A percentile compares a stretch with the other conserved stretches of the same genome.
Conservation (phyloP, 208 protist species). For the Borovskyia barvae region DNA sequence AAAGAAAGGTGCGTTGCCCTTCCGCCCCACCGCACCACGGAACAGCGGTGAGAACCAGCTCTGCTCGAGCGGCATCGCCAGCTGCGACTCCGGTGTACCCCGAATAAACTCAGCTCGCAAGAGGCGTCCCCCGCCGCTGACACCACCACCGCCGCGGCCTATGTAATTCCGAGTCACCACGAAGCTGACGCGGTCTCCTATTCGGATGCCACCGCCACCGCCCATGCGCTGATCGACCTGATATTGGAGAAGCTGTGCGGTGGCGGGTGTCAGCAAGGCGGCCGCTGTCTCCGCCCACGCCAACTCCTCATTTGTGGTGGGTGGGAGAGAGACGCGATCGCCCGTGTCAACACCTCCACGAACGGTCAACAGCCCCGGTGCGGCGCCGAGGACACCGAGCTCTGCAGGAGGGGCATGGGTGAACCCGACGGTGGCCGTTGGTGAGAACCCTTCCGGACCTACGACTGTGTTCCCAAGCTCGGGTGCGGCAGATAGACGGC, state of each 20-base stretch:
- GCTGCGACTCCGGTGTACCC: constrained; percentile 30
- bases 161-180: constrained; percentile 57
- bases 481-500: not conserved
- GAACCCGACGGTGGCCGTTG: not conserved
- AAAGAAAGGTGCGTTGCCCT: constrained; percentile 1
- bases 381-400: constrained; percentile 5
- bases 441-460: too few species aligned
- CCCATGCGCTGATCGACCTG: constrained; percentile 39
- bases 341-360: constrained; percentile 8
- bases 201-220: constrained; percentile 25
- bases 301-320: constrained; percentile 28
- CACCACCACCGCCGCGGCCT: constrained; percentile 24
- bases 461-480: too few species aligned
- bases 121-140: constrained; percentile 36
- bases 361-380: not conserved
- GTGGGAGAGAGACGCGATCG: constrained; percentile 16
- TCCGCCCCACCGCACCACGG: constrained; percentile 27
- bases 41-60: constrained; percentile 68
- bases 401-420: too few species aligned
- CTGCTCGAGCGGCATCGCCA: constrained; percentile 63
- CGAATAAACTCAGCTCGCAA: constrained; percentile 69
- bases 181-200: constrained; percentile 49
- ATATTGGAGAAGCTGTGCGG: constrained; percentile 47
- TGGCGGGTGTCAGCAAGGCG: constrained; percentile 34
- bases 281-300: constrained; percentile 28